Evolutionary conservation across 2,329 filamentous ascomycete species (phyloP).

Genomic region (Microcyclospora tardicrescens): DNA sequence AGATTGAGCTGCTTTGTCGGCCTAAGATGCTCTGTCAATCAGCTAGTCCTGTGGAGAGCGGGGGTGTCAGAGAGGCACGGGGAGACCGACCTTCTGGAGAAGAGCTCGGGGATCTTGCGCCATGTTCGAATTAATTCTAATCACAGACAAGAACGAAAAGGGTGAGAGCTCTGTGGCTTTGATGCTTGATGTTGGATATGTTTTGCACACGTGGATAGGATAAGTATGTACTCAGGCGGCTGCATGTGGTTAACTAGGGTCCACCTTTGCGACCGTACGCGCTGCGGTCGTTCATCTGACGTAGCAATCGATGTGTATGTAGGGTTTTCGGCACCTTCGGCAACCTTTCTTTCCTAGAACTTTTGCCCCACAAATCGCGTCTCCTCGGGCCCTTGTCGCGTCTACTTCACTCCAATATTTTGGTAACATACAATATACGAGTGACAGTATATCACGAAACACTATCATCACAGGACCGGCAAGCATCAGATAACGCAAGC

Average conservation of each 20-base stretch:
- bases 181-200: background rate
- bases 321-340: background rate
- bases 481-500: too few relatives aligned
- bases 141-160: too few relatives aligned
- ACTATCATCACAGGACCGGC: too few relatives aligned
- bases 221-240: too few relatives aligned
- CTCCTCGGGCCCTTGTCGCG: background rate
- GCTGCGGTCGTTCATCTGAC: too few relatives aligned
- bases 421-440: background rate
- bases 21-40: slow-evolving; percentile 40
- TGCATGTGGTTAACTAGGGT: too few relatives aligned
- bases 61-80: slow-evolving; percentile 7
- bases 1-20: slow-evolving; percentile 66
- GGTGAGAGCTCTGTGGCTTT: too few relatives aligned
- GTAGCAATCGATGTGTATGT: too few relatives aligned
- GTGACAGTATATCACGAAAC: too few relatives aligned
- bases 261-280: too few relatives aligned
- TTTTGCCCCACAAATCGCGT: slow-evolving; percentile 1
- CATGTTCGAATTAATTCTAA: slow-evolving; percentile 35
- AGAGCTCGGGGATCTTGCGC: slow-evolving; percentile 65
- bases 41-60: slow-evolving; percentile 1
- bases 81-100: slow-evolving; percentile 53
- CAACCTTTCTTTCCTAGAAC: background rate
- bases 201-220: background rate
- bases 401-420: background rate